These are phyloP conservation scores for Candida silvicultrix DNA, from an alignment of 805 yeast genomes.

Conservation along the genomic window DNA sequence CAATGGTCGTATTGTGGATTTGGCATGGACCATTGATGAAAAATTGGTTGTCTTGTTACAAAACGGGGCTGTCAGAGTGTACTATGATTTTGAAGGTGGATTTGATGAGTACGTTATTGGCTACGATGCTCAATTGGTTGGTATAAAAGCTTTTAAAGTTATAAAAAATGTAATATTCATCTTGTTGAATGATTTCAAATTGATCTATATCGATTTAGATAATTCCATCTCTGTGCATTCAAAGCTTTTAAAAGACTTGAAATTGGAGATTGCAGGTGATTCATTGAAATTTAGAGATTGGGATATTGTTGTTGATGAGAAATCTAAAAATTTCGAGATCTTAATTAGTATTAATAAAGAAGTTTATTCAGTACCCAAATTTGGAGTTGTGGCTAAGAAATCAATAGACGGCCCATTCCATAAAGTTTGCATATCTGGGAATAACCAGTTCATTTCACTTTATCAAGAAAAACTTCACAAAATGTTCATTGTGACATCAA, in stretches of 20 bases:
- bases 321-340: conserved; percentile 11
- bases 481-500: conserved; percentile 44
- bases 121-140: conserved; percentile 24
- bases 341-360: conserved; percentile 7
- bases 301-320: conserved; percentile 13
- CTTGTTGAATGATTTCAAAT: conserved; percentile 31
- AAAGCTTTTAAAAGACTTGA: conserved; percentile 14
- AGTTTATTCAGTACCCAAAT: conserved; percentile 5
- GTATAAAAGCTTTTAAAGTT: conserved; percentile 31
- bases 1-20: conserved; percentile 45
- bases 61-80: conserved; percentile 47
- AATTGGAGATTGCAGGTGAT: conserved; percentile 1
- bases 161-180: conserved; percentile 40
- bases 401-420: conserved; percentile 43
- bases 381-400: conserved; percentile 18
- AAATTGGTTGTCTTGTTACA: conserved; percentile 49
- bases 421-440: conserved; percentile 42
- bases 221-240: conserved; percentile 23
- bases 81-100: conserved; percentile 60
- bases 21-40: conserved; percentile 49
- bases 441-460: conserved; percentile 47
- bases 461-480: conserved; percentile 34
- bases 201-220: conserved; percentile 33
- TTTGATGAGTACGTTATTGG: conserved; percentile 48
- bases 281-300: conserved; percentile 11